A percentile compares a stretch with the other conserved stretches of the same genome.
These are phyloP conservation scores for Hypoxylon crocopeplum DNA, from an alignment of 495 filamentous ascomycete species.

Conservation along the genomic window DNA sequence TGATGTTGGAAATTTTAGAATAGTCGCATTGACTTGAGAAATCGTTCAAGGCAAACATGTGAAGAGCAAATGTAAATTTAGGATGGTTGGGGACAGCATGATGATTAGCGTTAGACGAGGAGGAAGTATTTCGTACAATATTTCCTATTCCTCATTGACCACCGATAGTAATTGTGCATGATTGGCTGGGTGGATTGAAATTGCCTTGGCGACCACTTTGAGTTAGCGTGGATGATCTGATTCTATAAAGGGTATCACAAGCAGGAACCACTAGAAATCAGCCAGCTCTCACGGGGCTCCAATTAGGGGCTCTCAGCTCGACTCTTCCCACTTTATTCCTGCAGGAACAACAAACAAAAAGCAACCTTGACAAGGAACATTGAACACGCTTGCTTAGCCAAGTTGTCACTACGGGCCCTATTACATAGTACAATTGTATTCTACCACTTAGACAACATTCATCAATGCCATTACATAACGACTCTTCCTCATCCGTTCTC, in stretches of 20 bases:
- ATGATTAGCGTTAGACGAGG: neutral
- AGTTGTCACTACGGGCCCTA: constrained; percentile 11
- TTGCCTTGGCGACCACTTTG: neutral
- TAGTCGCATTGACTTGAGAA: too few relatives aligned
- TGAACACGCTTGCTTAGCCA: neutral
- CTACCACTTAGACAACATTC: constrained; percentile 2
- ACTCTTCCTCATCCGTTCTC: neutral
- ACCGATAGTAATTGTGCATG: neutral
- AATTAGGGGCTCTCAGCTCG: constrained; percentile 15
- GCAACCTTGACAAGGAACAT: neutral
- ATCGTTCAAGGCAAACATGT: too few relatives aligned
- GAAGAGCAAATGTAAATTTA: too few relatives aligned
- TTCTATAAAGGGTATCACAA: constrained; percentile 17
- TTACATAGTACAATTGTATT: neutral
- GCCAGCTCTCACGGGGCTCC: constrained; percentile 9
- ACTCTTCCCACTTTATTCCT: constrained; percentile 23
- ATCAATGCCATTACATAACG: constrained; percentile 6
- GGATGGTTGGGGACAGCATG: constrained; percentile 1
- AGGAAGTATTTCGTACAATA: neutral
- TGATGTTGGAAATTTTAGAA: too few relatives aligned
- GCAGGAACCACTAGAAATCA: neutral
- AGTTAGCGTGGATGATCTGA: constrained; percentile 22
- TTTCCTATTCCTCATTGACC: constrained; percentile 16
- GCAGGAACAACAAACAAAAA: constrained; percentile 36
- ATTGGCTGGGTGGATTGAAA: constrained; percentile 15